These are phyloP conservation scores for Euphorbia schlechtendalii DNA, from an alignment of 441 rosid genomes.

Conservation along the genomic window DNA sequence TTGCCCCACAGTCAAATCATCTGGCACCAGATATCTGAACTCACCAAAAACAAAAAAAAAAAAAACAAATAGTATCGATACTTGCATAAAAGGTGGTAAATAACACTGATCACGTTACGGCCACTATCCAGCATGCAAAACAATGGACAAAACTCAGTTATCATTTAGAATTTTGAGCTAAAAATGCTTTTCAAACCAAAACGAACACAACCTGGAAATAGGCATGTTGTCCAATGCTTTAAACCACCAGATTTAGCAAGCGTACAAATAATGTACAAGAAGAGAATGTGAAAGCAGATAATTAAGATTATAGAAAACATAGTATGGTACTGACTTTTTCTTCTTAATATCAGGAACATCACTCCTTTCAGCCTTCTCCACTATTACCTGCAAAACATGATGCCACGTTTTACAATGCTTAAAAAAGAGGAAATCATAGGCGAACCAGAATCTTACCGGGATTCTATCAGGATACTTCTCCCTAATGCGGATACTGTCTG, in stretches of 20 bases:
- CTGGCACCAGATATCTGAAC: conserved; percentile 86
- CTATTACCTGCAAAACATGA: conserved; percentile 74
- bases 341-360: conserved; percentile 96
- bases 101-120: no score
- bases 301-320: neutral
- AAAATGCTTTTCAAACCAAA: neutral
- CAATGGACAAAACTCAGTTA: no score
- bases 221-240: no score
- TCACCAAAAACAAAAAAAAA: neutral
- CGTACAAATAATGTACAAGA: no score
- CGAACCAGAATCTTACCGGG: conserved; percentile 44
- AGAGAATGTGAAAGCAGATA: neutral
- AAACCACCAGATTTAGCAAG: no score
- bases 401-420: conserved; percentile 5
- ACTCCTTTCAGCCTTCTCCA: conserved; percentile 80
- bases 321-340: conserved; percentile 65
- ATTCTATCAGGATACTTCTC: conserved; percentile 86
- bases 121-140: no score
- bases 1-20: conserved; percentile 91
- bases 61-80: no score
- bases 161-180: no score
- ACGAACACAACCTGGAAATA: neutral
- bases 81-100: no score
- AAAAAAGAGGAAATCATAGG: neutral
- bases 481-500: conserved; percentile 81